A percentile compares a stretch with the other conserved stretches of the same genome.
Conservation (phyloP, 345 rosid genomes). For the Aegle marmelos region DNA sequence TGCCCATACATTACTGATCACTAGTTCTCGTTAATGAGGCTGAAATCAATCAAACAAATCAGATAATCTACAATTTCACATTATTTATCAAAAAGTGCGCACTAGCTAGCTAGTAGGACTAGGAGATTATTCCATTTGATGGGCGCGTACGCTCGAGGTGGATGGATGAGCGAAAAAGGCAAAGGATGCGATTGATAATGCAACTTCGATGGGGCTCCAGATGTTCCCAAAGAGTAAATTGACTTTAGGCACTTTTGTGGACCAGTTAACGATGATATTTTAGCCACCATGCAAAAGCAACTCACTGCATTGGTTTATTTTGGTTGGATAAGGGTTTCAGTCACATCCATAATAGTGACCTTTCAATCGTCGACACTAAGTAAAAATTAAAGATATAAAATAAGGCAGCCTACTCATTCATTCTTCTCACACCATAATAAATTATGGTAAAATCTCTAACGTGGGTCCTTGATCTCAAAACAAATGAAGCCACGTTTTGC, state of each 20-base stretch:
- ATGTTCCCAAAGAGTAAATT: constrained; percentile 14
- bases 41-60: background rate
- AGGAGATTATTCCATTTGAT: constrained; percentile 1
- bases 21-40: background rate
- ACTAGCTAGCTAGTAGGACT: too few relatives aligned
- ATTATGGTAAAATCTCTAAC: background rate
- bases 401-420: background rate
- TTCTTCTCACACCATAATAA: background rate
- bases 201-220: constrained; percentile 22
- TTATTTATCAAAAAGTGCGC: background rate
- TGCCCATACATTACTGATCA: too few relatives aligned
- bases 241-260: constrained; percentile 24
- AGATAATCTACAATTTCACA: background rate
- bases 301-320: constrained; percentile 25
- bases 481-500: too few relatives aligned
- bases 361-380: background rate
- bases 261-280: constrained; percentile 27
- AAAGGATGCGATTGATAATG: constrained; percentile 28
- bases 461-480: too few relatives aligned
- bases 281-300: constrained; percentile 38
- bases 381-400: background rate
- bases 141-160: constrained; percentile 11
- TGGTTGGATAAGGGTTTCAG: constrained; percentile 21
- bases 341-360: constrained; percentile 21
- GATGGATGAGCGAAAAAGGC: constrained; percentile 19